Evolutionary conservation across 345 rosid genomes (phyloP).

Genomic region (Eucalyptus sideroxylon): DNA sequence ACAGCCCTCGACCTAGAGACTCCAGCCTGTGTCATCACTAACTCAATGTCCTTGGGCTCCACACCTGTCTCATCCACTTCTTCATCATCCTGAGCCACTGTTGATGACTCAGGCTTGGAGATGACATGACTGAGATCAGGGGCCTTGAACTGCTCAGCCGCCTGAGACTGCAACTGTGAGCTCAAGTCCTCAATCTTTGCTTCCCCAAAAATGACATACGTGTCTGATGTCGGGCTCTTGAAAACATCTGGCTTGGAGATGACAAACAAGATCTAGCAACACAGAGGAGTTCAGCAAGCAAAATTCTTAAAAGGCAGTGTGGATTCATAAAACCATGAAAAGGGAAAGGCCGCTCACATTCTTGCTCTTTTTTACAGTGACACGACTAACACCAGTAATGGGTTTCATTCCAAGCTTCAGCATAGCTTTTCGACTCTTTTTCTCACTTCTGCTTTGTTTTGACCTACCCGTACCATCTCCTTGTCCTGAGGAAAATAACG

Average conservation of each 20-base stretch:
- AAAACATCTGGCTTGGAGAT: slow-evolving; percentile 86
- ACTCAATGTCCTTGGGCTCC: slow-evolving; percentile 81
- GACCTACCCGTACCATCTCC: slow-evolving; percentile 55
- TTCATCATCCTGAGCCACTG: slow-evolving; percentile 60
- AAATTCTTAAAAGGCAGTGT: neutral
- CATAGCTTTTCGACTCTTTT: slow-evolving; percentile 89
- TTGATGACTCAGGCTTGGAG: slow-evolving; percentile 58
- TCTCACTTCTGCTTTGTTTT: slow-evolving; percentile 87
- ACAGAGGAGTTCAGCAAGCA: neutral
- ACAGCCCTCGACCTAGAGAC: slow-evolving; percentile 67
- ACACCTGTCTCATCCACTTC: slow-evolving; percentile 79
- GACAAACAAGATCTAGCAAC: slow-evolving; percentile 55
- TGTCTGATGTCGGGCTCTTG: slow-evolving; percentile 84
- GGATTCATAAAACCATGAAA: neutral
- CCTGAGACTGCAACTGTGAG: slow-evolving; percentile 78
- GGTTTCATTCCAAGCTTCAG: slow-evolving; percentile 87
- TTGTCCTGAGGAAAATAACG: slow-evolving; percentile 4
- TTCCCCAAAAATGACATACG: slow-evolving; percentile 74
- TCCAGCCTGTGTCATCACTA: slow-evolving; percentile 94
- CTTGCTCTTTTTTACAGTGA: slow-evolving; percentile 78
- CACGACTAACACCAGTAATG: slow-evolving; percentile 68
- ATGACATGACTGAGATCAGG: slow-evolving; percentile 43
- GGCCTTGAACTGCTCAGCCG: slow-evolving; percentile 81
- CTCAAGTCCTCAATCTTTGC: slow-evolving; percentile 90
- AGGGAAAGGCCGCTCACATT: slow-evolving; percentile 26